phyloP scores from a whole-genome alignment of 768 basidiomycete species.

The Clathrus columnatus region DNA sequence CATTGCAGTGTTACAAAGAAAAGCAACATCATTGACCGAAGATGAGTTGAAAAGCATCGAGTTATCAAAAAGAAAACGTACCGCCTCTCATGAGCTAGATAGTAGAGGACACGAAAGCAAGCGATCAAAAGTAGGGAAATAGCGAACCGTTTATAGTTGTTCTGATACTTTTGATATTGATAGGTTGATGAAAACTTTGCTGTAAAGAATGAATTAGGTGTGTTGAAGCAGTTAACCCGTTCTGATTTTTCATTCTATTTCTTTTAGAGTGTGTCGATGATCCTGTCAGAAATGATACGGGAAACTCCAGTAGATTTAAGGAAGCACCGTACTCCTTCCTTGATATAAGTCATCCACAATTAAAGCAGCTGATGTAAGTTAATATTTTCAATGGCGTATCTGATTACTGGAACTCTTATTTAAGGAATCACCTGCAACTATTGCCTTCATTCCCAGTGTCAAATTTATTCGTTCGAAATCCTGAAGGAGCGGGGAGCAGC shows the following conservation, averaged over 20 bases:
- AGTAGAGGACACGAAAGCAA: slow-evolving; percentile 1
- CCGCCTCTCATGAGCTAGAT: background rate
- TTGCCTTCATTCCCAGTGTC: slow-evolving; percentile 58
- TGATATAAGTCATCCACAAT: slow-evolving; percentile 47
- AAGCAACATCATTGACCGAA: background rate
- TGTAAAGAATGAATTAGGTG: background rate
- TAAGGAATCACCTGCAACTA: slow-evolving; percentile 66
- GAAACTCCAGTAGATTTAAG: slow-evolving; percentile 13
- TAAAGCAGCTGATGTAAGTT: slow-evolving; percentile 36
- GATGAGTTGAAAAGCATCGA: background rate
- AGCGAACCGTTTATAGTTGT: background rate
- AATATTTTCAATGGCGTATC: background rate
- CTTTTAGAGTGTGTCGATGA: background rate
- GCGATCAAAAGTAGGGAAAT: slow-evolving; percentile 10
- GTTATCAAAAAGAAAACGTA: background rate
- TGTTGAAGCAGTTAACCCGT: background rate
- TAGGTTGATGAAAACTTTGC: too few relatives aligned
- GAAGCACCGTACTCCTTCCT: slow-evolving; percentile 70
- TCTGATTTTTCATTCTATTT: background rate
- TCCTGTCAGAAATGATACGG: slow-evolving; percentile 5
- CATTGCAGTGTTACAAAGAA: slow-evolving; percentile 74
- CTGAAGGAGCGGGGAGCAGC: slow-evolving; percentile 45
- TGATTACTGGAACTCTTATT: background rate
- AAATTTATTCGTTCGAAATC: slow-evolving; percentile 84
- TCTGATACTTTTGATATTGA: background rate